Evolutionary conservation across 306 rosid genomes (phyloP).

Genomic region (Geum urbanum): DNA sequence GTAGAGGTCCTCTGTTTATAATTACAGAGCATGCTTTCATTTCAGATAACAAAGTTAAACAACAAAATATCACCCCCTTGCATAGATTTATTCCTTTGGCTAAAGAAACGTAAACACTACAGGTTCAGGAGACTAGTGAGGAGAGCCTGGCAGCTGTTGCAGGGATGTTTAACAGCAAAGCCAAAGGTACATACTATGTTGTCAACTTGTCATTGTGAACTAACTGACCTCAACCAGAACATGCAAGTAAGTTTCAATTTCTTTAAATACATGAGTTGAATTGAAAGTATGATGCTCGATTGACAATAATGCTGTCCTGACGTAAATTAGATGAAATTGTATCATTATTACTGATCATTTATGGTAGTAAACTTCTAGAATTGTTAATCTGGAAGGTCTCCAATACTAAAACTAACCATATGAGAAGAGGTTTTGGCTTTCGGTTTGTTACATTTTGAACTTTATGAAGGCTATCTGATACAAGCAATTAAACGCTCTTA

Average conservation of each 20-base stretch:
- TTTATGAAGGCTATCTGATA: not conserved
- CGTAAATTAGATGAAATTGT: not conserved
- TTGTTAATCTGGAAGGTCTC: not conserved
- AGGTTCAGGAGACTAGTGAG: slow-evolving; percentile 88
- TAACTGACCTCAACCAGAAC: not conserved
- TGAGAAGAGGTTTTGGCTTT: not conserved
- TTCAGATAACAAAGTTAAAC: not conserved
- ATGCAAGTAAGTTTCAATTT: not conserved
- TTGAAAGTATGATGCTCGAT: not conserved
- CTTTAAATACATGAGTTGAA: not conserved
- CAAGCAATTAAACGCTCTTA: not conserved
- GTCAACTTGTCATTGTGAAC: not conserved
- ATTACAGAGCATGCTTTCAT: not conserved
- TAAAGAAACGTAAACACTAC: slow-evolving; percentile 19
- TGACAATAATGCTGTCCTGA: not conserved
- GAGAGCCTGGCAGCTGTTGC: slow-evolving; percentile 98
- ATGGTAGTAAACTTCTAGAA: not conserved
- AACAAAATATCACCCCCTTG: not conserved
- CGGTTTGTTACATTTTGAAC: not conserved
- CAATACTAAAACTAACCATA: not conserved
- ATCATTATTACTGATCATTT: not conserved
- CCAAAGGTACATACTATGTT: slow-evolving; percentile 67
- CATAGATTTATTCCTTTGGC: slow-evolving; percentile 4
- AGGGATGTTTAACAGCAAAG: slow-evolving; percentile 99
- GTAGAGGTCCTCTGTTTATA: not conserved